Evolutionary conservation across 345 rosid species (phyloP).

Genomic region (Citrus reticulata): DNA sequence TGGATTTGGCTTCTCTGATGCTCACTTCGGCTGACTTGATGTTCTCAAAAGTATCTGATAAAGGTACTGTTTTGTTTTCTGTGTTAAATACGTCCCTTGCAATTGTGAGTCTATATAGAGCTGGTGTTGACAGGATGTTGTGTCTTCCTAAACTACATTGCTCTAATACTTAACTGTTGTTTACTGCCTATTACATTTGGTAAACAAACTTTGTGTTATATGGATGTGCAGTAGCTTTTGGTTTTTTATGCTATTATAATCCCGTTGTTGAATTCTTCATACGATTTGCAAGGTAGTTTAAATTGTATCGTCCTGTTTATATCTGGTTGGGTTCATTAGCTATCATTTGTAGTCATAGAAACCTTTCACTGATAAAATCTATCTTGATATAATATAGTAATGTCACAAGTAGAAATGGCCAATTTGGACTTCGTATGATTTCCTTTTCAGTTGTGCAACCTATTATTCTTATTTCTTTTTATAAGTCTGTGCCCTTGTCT

Average conservation of each 20-base stretch:
- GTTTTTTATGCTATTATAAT: not conserved
- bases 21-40: conserved; percentile 86
- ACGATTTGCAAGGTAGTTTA: not conserved
- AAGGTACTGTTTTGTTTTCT: conserved; percentile 45
- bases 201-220: not conserved
- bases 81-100: not conserved
- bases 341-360: not conserved
- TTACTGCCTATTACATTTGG: not conserved
- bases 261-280: not conserved
- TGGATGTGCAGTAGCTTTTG: not conserved
- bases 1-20: conserved; percentile 80
- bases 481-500: not conserved
- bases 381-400: not conserved
- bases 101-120: not conserved
- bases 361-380: not conserved
- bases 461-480: not conserved
- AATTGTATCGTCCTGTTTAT: not conserved
- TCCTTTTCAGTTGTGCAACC: not conserved
- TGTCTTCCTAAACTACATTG: not conserved
- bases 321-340: not conserved
- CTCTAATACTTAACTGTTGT: not conserved
- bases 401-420: not conserved
- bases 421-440: not conserved
- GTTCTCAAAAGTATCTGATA: conserved; percentile 84
- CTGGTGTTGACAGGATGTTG: not conserved